Evolutionary conservation across 345 rosid species (phyloP).

Genomic region (Hibiscus mutabilis): DNA sequence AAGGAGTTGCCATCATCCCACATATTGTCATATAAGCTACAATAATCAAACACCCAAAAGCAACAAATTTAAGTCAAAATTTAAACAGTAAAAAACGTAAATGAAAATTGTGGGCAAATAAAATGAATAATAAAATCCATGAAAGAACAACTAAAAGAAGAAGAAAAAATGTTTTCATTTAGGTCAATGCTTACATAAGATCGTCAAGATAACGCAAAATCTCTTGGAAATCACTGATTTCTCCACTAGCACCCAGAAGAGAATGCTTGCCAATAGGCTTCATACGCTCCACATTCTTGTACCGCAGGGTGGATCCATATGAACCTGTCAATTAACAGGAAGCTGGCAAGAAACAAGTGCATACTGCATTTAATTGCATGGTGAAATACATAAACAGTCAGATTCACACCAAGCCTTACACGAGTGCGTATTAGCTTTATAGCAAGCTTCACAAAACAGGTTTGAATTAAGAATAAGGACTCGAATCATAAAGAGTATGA

Average conservation of each 20-base stretch:
- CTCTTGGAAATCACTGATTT: not conserved
- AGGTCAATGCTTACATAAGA: not conserved
- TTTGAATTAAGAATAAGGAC: not conserved
- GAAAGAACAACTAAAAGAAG: not conserved
- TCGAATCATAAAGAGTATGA: not conserved
- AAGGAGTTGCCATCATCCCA: conserved; percentile 99
- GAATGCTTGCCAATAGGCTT: too few species aligned
- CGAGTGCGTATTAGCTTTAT: not conserved
- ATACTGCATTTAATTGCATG: not conserved
- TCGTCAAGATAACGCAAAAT: not conserved
- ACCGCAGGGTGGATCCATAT: too few species aligned
- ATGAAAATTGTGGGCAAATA: too few species aligned
- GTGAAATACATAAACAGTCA: not conserved
- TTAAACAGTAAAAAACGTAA: not conserved
- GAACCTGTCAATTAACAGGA: too few species aligned
- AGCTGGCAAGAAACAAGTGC: too few species aligned
- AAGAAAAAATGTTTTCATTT: not conserved
- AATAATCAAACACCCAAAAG: conserved; percentile 18
- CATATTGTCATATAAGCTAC: conserved; percentile 92
- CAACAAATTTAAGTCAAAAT: conserved; percentile 10
- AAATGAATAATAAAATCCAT: too few species aligned
- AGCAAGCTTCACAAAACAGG: not conserved
- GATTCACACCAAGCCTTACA: not conserved
- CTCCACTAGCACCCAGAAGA: not conserved
- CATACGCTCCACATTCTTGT: too few species aligned